A percentile compares a stretch with the other conserved stretches of the same genome.
phyloP scores from a whole-genome alignment of 2,329 filamentous ascomycete species.

The Amesomyces nigricolor region DNA sequence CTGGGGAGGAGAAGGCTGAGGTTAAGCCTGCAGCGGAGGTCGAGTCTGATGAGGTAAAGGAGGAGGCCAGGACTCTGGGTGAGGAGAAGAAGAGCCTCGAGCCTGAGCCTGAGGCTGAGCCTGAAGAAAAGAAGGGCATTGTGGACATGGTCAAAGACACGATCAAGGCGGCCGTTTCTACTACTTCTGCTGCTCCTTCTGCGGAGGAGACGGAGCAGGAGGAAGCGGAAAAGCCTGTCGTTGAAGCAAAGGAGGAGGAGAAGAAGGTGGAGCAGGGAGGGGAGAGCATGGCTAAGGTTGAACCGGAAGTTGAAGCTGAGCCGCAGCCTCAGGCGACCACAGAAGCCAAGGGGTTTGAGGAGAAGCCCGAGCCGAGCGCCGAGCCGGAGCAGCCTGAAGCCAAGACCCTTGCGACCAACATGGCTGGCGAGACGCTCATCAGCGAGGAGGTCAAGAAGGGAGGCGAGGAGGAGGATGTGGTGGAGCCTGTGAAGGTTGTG shows the following conservation, averaged over 20 bases:
- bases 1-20: conserved; percentile 5
- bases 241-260: not conserved
- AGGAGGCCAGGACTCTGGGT: not conserved
- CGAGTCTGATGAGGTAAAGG: not conserved
- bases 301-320: conserved; percentile 11
- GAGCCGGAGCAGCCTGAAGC: conserved; percentile 15
- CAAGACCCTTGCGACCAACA: conserved; percentile 39
- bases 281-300: not conserved
- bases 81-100: not conserved
- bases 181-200: not conserved
- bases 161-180: too few relatives aligned
- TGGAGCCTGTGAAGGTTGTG: conserved; percentile 20
- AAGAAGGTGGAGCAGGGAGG: not conserved
- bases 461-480: conserved; percentile 21
- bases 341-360: not conserved
- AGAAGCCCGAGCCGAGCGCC: not conserved
- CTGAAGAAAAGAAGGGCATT: not conserved
- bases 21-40: conserved; percentile 4
- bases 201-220: not conserved
- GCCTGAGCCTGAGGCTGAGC: not conserved
- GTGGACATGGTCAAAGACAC: too few relatives aligned
- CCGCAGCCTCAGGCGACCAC: conserved; percentile 5
- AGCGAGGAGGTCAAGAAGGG: conserved; percentile 33
- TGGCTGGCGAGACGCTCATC: conserved; percentile 41
- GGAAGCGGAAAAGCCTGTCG: not conserved